Evolutionary conservation across 129 eudicot genomes (phyloP), one percentile per base, ranked within the genome.

Genomic region (Kitagawia praeruptora): DNA sequence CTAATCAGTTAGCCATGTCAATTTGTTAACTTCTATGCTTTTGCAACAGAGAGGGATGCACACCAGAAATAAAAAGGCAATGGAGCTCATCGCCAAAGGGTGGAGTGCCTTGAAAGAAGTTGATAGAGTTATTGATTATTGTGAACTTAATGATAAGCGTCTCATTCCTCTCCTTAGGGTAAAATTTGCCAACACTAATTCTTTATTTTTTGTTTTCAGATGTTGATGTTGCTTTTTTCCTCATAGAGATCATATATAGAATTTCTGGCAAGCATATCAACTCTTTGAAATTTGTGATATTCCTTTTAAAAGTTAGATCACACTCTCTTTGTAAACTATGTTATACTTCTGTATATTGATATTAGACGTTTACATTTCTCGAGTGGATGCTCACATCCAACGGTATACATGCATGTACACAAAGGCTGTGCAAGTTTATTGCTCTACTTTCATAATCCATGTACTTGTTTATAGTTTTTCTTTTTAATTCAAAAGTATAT

Each of bases 21-120:
- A 5, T 1, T 42, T 16, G 5, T 25, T 75, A 28, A 28, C 1
- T 21, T 38, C 47, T 49, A 34, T 47, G 74, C 27, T 78, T 82
- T 44, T 69, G 66, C 28, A 15, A 9, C 86, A 91, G 93, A 86
- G 92, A 87, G 87, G 90, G 79, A 86, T 94, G 91, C 98, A 94
- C 78, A 88, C 72, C 71, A 87, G 97, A 83, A 92, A 91, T 72
- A 94, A 90, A 86, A 82, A 63, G 84, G 96, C 97, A 27, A 83
- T 86, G 96, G 93, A 91, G 85, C 86, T 88, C 80, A 88, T 94
- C 74, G 98, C 93, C 46, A 91, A 86, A 92, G 97, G 98, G 13
- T 88, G 91, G 96, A 90, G 87, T 51, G 89, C 94, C 45, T 54
- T 92, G 67, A 87, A 87, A 85, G 97, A 95, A 85, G 96, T 95